Conservation (phyloP, 2,329 filamentous ascomycete species). For the Canariomyces notabilis region DNA sequence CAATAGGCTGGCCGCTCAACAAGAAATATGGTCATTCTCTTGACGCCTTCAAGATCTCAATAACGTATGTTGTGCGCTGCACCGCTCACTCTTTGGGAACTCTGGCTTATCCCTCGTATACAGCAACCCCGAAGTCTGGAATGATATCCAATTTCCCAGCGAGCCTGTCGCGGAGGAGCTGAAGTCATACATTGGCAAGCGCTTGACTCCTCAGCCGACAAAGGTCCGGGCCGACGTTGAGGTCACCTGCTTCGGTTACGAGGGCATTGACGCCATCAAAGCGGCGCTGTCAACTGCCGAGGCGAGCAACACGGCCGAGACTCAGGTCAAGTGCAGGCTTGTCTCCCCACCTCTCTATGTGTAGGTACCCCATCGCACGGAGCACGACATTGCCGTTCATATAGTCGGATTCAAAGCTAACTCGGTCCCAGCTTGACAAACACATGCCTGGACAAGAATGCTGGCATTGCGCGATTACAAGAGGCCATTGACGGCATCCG, state of each 20-base stretch:
- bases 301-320: slow-evolving; percentile 84
- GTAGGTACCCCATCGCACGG: slow-evolving; percentile 27
- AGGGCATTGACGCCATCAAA: slow-evolving; percentile 98
- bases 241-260: slow-evolving; percentile 91
- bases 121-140: slow-evolving; percentile 93
- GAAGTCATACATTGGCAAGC: slow-evolving; percentile 93
- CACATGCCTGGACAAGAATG: slow-evolving; percentile 88
- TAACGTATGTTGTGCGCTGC: slow-evolving; percentile 59
- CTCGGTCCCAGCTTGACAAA: slow-evolving; percentile 59
- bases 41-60: slow-evolving; percentile 98
- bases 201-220: slow-evolving; percentile 94
- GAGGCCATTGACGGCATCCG: slow-evolving; percentile 86
- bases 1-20: slow-evolving; percentile 94
- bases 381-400: neutral
- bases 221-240: slow-evolving; percentile 98
- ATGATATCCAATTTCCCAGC: slow-evolving; percentile 83
- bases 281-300: slow-evolving; percentile 84
- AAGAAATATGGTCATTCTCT: slow-evolving; percentile 95
- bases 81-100: neutral
- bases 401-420: neutral
- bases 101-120: neutral
- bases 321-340: slow-evolving; percentile 95
- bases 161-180: slow-evolving; percentile 83
- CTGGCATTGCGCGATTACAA: slow-evolving; percentile 79
- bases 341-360: slow-evolving; percentile 98